Evolutionary conservation across 805 yeast genomes (phyloP), one percentile per base, ranked within the genome.

Genomic region (Millerago galiae): DNA sequence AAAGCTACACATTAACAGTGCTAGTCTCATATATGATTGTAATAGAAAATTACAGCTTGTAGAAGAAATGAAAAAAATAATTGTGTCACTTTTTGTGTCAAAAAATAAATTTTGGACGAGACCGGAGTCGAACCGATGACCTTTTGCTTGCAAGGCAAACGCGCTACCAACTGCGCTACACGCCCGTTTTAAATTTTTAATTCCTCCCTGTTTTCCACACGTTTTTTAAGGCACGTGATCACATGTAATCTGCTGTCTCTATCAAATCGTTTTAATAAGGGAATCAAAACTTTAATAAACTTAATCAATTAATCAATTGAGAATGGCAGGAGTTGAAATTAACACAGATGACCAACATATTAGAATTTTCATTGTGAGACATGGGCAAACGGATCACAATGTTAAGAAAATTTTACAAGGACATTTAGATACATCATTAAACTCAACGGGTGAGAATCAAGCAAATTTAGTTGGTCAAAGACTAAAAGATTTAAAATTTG

Each of bases 311-410:
- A 21, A 21, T 21, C 24, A n/a, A 10, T 29, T 37, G 31, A 27
- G 16, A 29, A 42, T 42, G 41, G 13, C 28, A 12, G 41, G 24
- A 21, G 24, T 21, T 21, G 24, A 21, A 21, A 21, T 47, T 1
- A 56, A 54, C 40, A 29, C 41, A 1, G 46, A 52, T 17, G 25
- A 41, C 2, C 21, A 34, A 1, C 50, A 61, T 8, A 57, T 76
- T 2, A 65, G 84, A 21, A 53, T 84, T 3, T 81, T 82, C 49
- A 59, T 86, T 5, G 75, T 87, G 5, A 75, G 96, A 54, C 96
- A 87, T 53, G 96, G 95, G 2, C 93, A 83, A 58, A 87, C 96
- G 0, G 79, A 79, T 43, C 80, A 81, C 60, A 87, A 87, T 56
- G 69, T 71, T 31, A 57, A 72, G 41, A 81, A 78, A 61, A 81